phyloP scores from a whole-genome alignment of 768 basidiomycete species.

The Naematelia aurantialba region DNA sequence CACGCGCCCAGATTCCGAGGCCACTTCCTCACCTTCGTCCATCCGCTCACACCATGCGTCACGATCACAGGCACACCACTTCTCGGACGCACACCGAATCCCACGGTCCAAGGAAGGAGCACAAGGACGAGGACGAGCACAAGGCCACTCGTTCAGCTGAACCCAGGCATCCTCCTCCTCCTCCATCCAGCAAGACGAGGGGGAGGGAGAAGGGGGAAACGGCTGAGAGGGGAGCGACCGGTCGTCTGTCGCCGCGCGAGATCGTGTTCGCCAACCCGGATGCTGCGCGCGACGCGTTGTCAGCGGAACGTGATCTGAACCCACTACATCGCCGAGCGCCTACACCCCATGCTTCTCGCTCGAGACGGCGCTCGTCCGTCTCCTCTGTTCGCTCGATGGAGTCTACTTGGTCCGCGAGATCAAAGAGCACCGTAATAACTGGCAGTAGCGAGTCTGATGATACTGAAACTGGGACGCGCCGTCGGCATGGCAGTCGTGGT shows the following conservation, averaged over 20 bases:
- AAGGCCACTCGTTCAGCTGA: slow-evolving; percentile 5
- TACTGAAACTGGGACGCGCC: no score
- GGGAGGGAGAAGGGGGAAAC: no score
- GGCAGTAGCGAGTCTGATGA: background rate
- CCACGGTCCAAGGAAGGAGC: background rate
- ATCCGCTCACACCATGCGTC: background rate
- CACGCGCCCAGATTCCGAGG: no score
- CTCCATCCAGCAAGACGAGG: no score
- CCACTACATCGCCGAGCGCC: slow-evolving; percentile 27
- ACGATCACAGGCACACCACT: slow-evolving; percentile 7
- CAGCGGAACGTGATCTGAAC: slow-evolving; percentile 21
- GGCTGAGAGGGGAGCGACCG: no score
- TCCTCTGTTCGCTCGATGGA: slow-evolving; percentile 25
- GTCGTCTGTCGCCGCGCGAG: slow-evolving; percentile 23
- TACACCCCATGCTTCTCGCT: slow-evolving; percentile 27
- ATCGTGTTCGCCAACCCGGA: slow-evolving; percentile 32
- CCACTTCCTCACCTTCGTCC: no score
- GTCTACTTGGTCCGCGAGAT: slow-evolving; percentile 24
- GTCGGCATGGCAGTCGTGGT: background rate
- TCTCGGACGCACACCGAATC: background rate
- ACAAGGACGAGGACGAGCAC: background rate
- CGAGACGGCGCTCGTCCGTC: slow-evolving; percentile 5
- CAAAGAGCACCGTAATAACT: background rate
- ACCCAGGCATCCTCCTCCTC: no score
- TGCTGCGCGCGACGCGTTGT: slow-evolving; percentile 28